These are phyloP conservation scores for Fomitopsis pulvina DNA, from an alignment of 768 basidiomycete species.

Conservation along the genomic window DNA sequence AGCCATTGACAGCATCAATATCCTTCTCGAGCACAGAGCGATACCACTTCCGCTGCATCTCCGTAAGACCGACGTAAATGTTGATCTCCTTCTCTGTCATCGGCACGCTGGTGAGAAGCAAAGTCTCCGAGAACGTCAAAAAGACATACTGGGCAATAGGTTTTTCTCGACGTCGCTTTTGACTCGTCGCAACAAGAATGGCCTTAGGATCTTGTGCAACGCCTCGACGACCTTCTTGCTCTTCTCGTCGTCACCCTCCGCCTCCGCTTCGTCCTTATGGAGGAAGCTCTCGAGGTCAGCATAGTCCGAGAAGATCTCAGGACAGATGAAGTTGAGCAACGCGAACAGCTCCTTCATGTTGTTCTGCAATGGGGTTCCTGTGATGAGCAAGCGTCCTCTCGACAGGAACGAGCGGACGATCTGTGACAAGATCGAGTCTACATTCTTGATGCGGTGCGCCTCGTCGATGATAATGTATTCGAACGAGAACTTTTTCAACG, in stretches of 20 bases:
- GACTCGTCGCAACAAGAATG: slow-evolving; percentile 89
- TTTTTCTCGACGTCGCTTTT: slow-evolving; percentile 98
- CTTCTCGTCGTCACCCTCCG: slow-evolving; percentile 69
- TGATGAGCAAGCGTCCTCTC: slow-evolving; percentile 87
- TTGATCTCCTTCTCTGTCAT: slow-evolving; percentile 92
- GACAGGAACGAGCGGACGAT: slow-evolving; percentile 90
- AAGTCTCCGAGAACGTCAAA: not conserved
- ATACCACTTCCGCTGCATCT: slow-evolving; percentile 99
- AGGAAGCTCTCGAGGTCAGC: slow-evolving; percentile 91
- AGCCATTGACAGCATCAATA: slow-evolving; percentile 95
- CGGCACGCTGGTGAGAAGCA: not conserved
- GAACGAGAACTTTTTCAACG: slow-evolving; percentile 91
- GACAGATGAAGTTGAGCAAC: slow-evolving; percentile 90
- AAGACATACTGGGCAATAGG: slow-evolving; percentile 71
- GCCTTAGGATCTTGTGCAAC: slow-evolving; percentile 91
- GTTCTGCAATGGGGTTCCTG: slow-evolving; percentile 95
- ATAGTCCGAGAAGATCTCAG: slow-evolving; percentile 91
- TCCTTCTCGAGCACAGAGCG: slow-evolving; percentile 94
- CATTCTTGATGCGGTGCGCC: slow-evolving; percentile 98
- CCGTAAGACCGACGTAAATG: slow-evolving; percentile 92
- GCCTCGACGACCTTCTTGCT: slow-evolving; percentile 95
- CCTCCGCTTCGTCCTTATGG: slow-evolving; percentile 72
- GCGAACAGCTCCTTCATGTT: slow-evolving; percentile 94
- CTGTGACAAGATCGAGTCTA: slow-evolving; percentile 90
- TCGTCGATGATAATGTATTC: slow-evolving; percentile 99